Evolutionary conservation across 352 stramenopile genomes (phyloP).

Genomic region (Pseudoperonospora humuli): DNA sequence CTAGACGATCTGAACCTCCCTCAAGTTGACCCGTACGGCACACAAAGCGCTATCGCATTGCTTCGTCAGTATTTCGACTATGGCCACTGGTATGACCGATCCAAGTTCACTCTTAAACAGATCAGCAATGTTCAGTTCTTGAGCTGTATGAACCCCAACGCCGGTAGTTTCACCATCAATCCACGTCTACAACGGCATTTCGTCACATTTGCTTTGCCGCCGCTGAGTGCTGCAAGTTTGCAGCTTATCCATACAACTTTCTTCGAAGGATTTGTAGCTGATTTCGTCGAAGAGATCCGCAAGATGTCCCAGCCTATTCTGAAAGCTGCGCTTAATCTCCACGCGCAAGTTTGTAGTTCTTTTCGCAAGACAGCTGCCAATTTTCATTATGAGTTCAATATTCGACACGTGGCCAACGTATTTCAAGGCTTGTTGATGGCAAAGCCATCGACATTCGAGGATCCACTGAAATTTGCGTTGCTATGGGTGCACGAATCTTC

Average conservation of each 20-base stretch:
- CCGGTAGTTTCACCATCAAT: conserved; percentile 90
- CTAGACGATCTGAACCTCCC: conserved; percentile 95
- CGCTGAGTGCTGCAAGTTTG: conserved; percentile 81
- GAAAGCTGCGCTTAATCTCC: conserved; percentile 84
- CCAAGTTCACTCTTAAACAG: conserved; percentile 89
- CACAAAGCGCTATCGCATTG: conserved; percentile 90
- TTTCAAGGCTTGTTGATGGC: conserved; percentile 92
- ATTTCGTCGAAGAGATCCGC: conserved; percentile 91
- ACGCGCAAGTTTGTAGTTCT: conserved; percentile 63
- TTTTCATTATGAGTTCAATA: conserved; percentile 98
- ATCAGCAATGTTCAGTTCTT: conserved; percentile 93
- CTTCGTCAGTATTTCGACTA: conserved; percentile 94
- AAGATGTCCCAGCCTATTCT: conserved; percentile 80
- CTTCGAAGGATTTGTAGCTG: conserved; percentile 88
- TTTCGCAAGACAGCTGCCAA: conserved; percentile 93
- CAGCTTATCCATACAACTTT: conserved; percentile 94
- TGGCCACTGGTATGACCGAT: conserved; percentile 90
- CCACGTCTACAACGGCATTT: conserved; percentile 93
- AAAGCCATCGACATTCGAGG: conserved; percentile 74
- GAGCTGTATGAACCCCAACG: conserved; percentile 93
- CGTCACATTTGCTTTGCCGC: conserved; percentile 89
- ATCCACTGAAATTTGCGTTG: conserved; percentile 86
- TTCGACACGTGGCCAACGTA: conserved; percentile 91
- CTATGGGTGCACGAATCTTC: conserved; percentile 96
- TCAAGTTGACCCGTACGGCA: conserved; percentile 92